phyloP scores from a whole-genome alignment of 202 grass and related monocot genomes.

The Saccharum hybrid region DNA sequence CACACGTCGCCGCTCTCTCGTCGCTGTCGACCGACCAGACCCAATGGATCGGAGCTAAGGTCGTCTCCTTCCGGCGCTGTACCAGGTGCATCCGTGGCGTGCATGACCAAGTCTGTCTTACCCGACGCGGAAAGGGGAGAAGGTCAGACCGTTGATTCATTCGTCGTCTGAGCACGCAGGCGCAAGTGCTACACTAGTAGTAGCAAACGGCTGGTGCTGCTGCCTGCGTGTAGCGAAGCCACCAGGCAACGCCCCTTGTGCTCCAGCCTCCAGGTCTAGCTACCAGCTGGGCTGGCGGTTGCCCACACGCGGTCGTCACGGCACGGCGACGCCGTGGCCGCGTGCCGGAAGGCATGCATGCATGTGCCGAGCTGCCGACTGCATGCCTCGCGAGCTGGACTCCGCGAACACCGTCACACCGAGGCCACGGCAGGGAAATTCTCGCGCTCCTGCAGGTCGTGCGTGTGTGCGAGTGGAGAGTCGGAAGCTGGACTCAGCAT shows the following conservation, averaged over 20 bases:
- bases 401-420: background rate
- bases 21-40: too few relatives aligned
- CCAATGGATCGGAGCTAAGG: too few relatives aligned
- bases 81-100: background rate
- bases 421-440: background rate
- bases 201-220: constrained; percentile 13
- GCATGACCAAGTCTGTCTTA: background rate
- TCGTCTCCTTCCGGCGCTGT: too few relatives aligned
- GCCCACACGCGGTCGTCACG: background rate
- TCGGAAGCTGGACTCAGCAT: background rate
- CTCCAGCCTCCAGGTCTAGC: background rate
- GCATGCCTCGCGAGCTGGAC: background rate
- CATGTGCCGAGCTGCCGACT: background rate
- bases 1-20: too few relatives aligned
- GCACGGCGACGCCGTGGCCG: background rate
- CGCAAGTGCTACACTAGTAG: background rate
- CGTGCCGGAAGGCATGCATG: too few relatives aligned
- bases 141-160: too few relatives aligned
- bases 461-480: background rate
- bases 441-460: background rate
- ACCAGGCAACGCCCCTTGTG: background rate
- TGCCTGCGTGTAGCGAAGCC: background rate
- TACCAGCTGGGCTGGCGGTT: background rate
- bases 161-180: too few relatives aligned
- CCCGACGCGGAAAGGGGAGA: background rate